phyloP scores from a whole-genome alignment of 148 eudicot genomes.

The Cornus florida region DNA sequence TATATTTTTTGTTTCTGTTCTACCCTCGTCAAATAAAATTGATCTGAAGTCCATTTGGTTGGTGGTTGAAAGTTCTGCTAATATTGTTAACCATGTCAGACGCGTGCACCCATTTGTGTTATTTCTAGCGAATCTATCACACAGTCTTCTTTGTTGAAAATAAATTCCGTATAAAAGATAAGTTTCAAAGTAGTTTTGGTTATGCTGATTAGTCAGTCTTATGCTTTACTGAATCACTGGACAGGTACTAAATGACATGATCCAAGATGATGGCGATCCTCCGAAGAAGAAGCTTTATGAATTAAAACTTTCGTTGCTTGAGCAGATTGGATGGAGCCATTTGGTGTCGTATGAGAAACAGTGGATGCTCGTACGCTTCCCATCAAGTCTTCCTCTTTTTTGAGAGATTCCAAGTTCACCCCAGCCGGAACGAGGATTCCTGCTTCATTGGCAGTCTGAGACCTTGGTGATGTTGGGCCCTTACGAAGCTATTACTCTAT shows the following conservation, averaged over 20 bases:
- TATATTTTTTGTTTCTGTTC: too few relatives aligned
- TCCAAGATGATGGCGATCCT: slow-evolving; percentile 64
- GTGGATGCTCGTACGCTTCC: slow-evolving; percentile 92
- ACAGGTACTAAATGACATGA: slow-evolving; percentile 73
- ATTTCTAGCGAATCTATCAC: too few relatives aligned
- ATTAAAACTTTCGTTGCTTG: slow-evolving; percentile 68
- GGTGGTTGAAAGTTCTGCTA: not conserved
- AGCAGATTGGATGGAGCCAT: slow-evolving; percentile 82
- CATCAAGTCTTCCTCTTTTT: slow-evolving; percentile 67
- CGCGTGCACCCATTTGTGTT: too few relatives aligned
- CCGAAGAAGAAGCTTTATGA: slow-evolving; percentile 83
- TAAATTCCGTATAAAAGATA: not conserved
- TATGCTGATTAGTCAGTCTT: too few relatives aligned
- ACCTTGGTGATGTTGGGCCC: too few relatives aligned
- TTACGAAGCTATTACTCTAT: too few relatives aligned
- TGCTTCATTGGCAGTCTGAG: too few relatives aligned
- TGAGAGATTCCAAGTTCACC: slow-evolving; percentile 9
- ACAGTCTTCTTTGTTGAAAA: not conserved
- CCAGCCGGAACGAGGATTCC: too few relatives aligned
- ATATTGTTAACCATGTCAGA: not conserved
- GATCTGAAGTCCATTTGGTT: not conserved
- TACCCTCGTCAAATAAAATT: too few relatives aligned
- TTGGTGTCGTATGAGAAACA: slow-evolving; percentile 68
- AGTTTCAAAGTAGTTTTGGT: too few relatives aligned
- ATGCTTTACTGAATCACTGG: not conserved